Evolutionary conservation across 2,329 filamentous ascomycete species (phyloP).

Genomic region (Chaetomiaceae sp.): DNA sequence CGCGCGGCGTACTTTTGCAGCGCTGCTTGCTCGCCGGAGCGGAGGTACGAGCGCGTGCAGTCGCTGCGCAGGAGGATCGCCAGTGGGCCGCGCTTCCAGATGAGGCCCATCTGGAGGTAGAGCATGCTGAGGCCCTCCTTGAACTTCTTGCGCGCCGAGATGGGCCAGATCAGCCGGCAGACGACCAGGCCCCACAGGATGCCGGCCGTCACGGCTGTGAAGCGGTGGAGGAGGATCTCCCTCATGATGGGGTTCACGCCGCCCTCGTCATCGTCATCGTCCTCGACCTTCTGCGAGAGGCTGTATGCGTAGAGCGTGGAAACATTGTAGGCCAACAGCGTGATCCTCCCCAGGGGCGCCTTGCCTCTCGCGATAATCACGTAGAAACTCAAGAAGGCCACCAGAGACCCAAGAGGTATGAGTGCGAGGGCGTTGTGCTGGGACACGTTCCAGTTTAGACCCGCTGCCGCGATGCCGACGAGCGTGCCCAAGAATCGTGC

Average conservation of each 20-base stretch:
- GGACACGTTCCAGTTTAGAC: slow-evolving; percentile 71
- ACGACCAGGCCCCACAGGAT: slow-evolving; percentile 90
- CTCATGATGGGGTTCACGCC: slow-evolving; percentile 77
- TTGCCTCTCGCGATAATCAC: slow-evolving; percentile 79
- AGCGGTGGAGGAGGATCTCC: slow-evolving; percentile 81
- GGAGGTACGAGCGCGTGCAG: slow-evolving; percentile 65
- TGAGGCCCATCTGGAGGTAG: slow-evolving; percentile 89
- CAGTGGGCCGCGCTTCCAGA: slow-evolving; percentile 91
- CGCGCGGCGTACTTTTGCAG: slow-evolving; percentile 74
- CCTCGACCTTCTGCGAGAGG: slow-evolving; percentile 69
- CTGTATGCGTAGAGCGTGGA: slow-evolving; percentile 92
- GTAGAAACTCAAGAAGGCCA: slow-evolving; percentile 80
- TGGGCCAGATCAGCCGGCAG: slow-evolving; percentile 87
- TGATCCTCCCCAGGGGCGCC: slow-evolving; percentile 86
- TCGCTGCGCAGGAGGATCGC: slow-evolving; percentile 61
- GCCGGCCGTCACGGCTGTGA: slow-evolving; percentile 77
- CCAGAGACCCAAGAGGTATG: slow-evolving; percentile 73
- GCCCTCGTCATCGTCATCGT: slow-evolving; percentile 83
- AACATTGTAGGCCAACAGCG: slow-evolving; percentile 92
- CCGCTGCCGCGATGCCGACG: slow-evolving; percentile 69
- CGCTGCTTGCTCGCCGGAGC: slow-evolving; percentile 78
- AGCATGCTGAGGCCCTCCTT: slow-evolving; percentile 85
- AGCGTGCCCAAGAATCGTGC: slow-evolving; percentile 82
- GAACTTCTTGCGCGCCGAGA: slow-evolving; percentile 80
- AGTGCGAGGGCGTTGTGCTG: slow-evolving; percentile 68